Conservation (phyloP, 2,329 filamentous ascomycete genomes). For the Geoglossum cookeanum region DNA sequence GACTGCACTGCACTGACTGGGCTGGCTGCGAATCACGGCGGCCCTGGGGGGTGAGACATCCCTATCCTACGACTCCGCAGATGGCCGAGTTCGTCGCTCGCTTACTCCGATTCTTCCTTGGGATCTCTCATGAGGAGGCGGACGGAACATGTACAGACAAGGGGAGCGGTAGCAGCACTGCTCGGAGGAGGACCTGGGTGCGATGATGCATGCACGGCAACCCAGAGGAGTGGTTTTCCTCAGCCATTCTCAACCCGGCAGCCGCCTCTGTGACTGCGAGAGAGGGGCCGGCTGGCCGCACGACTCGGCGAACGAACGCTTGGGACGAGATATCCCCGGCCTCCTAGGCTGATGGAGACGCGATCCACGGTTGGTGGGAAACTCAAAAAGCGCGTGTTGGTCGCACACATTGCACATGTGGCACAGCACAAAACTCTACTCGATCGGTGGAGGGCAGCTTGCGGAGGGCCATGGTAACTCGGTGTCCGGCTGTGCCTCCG, state of each 20-base stretch:
- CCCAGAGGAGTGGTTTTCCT: neutral
- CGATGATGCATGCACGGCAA: neutral
- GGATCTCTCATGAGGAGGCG: neutral
- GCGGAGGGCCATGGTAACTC: too few species aligned
- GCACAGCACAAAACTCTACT: too few species aligned
- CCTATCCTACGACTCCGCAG: neutral
- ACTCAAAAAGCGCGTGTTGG: neutral
- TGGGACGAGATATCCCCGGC: neutral
- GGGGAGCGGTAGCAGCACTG: neutral
- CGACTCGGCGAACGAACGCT: neutral
- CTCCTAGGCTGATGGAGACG: neutral
- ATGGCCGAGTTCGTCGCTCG: neutral
- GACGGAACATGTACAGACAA: neutral
- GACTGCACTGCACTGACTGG: neutral
- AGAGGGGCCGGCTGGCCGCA: neutral
- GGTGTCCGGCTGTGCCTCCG: too few species aligned
- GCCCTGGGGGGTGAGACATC: neutral
- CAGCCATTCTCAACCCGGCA: neutral
- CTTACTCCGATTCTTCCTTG: neutral
- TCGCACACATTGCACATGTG: too few species aligned
- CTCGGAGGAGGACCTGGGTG: neutral
- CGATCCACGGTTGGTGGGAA: neutral
- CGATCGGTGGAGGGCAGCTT: too few species aligned
- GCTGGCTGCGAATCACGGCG: neutral
- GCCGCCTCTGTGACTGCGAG: neutral